A percentile compares a stretch with the other conserved stretches of the same genome.
Evolutionary conservation across 257 asterid species (phyloP).

Genomic region (Eustoma russellianum): DNA sequence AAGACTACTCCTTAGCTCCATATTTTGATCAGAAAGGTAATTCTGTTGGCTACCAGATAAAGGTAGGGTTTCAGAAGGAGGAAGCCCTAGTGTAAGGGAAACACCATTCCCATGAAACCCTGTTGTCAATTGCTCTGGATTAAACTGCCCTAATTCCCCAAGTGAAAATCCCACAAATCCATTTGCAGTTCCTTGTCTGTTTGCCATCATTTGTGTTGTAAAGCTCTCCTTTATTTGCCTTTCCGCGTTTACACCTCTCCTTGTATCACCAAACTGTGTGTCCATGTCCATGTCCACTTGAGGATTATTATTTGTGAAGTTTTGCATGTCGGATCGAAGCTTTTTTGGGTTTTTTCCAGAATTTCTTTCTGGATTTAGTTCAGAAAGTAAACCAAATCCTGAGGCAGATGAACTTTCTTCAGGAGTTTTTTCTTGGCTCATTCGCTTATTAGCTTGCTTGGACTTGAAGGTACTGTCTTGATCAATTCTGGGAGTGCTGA

Average conservation of each 20-base stretch:
- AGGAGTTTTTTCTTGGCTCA: slow-evolving; percentile 15
- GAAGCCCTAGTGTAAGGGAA: slow-evolving; percentile 47
- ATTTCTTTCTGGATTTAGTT: slow-evolving; percentile 20
- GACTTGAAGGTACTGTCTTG: slow-evolving; percentile 6
- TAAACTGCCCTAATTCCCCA: slow-evolving; percentile 28
- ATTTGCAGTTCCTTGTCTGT: background rate
- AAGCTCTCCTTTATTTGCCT: slow-evolving; percentile 19
- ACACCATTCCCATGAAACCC: slow-evolving; percentile 22
- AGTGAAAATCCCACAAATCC: slow-evolving; percentile 11
- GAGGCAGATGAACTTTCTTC: slow-evolving; percentile 1
- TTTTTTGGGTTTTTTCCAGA: slow-evolving; percentile 23
- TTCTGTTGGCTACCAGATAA: slow-evolving; percentile 23
- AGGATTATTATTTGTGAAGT: slow-evolving; percentile 25
- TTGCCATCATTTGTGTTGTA: slow-evolving; percentile 8
- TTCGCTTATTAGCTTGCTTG: slow-evolving; percentile 13
- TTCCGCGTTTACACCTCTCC: slow-evolving; percentile 4
- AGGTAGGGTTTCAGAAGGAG: slow-evolving; percentile 36
- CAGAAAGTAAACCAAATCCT: slow-evolving; percentile 23
- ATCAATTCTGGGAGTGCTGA: background rate
- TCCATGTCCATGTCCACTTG: slow-evolving; percentile 32
- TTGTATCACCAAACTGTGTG: slow-evolving; percentile 12
- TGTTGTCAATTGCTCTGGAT: slow-evolving; percentile 24
- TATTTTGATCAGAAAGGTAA: slow-evolving; percentile 29
- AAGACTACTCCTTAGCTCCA: slow-evolving; percentile 24
- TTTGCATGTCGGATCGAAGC: slow-evolving; percentile 19